Conservation (phyloP, 495 filamentous ascomycete species). For the Talaromyces liani region DNA sequence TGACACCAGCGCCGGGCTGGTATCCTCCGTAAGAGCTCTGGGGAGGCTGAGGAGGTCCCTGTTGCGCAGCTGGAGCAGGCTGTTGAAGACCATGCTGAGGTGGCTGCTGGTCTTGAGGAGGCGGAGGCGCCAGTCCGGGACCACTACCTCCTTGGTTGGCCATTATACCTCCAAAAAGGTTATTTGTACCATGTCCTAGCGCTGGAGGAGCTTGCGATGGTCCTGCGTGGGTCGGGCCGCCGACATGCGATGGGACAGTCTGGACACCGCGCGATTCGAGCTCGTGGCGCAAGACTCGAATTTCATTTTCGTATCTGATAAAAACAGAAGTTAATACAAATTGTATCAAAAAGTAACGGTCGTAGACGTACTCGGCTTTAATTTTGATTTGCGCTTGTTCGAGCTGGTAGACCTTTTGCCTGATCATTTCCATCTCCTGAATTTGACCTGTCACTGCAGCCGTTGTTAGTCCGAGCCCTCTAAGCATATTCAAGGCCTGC, state of each 20-base stretch:
- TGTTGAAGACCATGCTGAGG: constrained; percentile 53
- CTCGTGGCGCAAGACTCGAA: constrained; percentile 75
- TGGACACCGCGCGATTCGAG: constrained; percentile 78
- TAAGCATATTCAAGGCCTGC: background rate
- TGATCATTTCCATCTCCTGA: constrained; percentile 86
- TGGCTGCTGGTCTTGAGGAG: constrained; percentile 56
- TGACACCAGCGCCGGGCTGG: constrained; percentile 57
- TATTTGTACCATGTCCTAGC: constrained; percentile 85
- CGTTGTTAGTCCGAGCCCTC: constrained; percentile 14
- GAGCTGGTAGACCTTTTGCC: constrained; percentile 82
- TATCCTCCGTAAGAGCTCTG: constrained; percentile 52
- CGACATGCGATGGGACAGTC: constrained; percentile 55
- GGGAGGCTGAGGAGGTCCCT: constrained; percentile 55
- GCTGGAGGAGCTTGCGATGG: constrained; percentile 75
- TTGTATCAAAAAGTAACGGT: background rate
- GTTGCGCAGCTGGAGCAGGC: constrained; percentile 51
- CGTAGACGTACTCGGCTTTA: constrained; percentile 71
- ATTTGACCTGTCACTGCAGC: constrained; percentile 72
- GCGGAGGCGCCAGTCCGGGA: constrained; percentile 80
- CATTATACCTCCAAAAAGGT: constrained; percentile 94
- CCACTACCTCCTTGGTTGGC: constrained; percentile 80
- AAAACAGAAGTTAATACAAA: background rate
- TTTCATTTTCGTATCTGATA: constrained; percentile 85
- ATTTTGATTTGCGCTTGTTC: constrained; percentile 80
- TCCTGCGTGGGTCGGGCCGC: constrained; percentile 59